Percentiles rank a stretch among this genome's conserved stretches.
Evolutionary conservation across 495 filamentous ascomycete genomes (phyloP).

Genomic region (Penicillium arizonense): DNA sequence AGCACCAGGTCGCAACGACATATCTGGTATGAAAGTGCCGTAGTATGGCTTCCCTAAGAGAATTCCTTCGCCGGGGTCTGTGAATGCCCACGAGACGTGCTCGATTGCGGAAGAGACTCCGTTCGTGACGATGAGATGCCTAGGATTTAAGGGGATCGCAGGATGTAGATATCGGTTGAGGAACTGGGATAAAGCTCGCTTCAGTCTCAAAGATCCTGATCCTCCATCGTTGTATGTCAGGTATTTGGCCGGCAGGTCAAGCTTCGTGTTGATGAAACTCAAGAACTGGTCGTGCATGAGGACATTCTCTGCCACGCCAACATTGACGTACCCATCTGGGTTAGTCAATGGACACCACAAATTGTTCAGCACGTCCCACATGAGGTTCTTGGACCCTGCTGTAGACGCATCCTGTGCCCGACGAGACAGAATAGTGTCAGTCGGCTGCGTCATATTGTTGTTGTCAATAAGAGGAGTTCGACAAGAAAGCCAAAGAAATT

Average conservation of each 20-base stretch:
- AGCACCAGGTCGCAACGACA: conserved; percentile 26
- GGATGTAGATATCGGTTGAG: conserved; percentile 30
- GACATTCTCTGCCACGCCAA: conserved; percentile 38
- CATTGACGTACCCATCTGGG: conserved; percentile 32
- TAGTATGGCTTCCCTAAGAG: conserved; percentile 50
- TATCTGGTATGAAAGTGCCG: conserved; percentile 39
- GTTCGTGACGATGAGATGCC: conserved; percentile 43
- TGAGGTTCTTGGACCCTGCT: conserved; percentile 11
- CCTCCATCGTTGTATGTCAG: conserved; percentile 41
- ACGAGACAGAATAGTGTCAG: background rate
- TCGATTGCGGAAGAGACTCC: conserved; percentile 49
- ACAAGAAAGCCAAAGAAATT: too few species aligned
- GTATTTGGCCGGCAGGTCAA: conserved; percentile 28
- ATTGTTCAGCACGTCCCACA: conserved; percentile 28
- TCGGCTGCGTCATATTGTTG: too few species aligned
- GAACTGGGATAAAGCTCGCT: conserved; percentile 40
- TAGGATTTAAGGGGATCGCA: conserved; percentile 39
- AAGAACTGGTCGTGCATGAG: conserved; percentile 38
- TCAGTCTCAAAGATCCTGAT: conserved; percentile 28
- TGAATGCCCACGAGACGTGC: conserved; percentile 39
- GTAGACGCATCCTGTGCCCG: conserved; percentile 15
- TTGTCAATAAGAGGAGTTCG: too few species aligned
- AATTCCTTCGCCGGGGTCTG: conserved; percentile 48
- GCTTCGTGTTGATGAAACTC: conserved; percentile 24
- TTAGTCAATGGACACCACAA: conserved; percentile 24